phyloP scores from a whole-genome alignment of 768 basidiomycete genomes.

The Russula sp. region DNA sequence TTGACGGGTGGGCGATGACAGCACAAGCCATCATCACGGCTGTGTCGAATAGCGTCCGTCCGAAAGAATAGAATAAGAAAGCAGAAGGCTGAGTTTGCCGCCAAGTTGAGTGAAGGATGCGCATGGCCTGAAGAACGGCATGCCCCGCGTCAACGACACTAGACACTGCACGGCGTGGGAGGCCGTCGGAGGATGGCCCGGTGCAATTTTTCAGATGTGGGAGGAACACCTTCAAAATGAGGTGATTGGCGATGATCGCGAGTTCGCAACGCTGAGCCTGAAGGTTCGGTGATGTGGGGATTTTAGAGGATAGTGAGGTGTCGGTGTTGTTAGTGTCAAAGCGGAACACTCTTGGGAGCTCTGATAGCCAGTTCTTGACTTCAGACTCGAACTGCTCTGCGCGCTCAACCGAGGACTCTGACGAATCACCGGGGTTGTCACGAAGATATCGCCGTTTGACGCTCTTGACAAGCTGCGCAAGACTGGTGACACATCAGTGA shows the following conservation, averaged over 20 bases:
- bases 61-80: slow-evolving; percentile 54
- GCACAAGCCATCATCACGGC: slow-evolving; percentile 59
- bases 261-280: slow-evolving; percentile 54
- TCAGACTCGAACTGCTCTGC: slow-evolving; percentile 54
- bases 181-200: slow-evolving; percentile 27
- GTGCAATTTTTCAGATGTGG: slow-evolving; percentile 48
- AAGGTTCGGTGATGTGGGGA: slow-evolving; percentile 34
- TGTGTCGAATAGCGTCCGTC: slow-evolving; percentile 60
- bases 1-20: slow-evolving; percentile 46
- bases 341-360: slow-evolving; percentile 47
- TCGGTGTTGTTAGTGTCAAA: slow-evolving; percentile 36
- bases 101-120: slow-evolving; percentile 38
- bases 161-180: slow-evolving; percentile 48
- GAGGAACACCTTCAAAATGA: slow-evolving; percentile 60
- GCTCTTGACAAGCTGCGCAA: slow-evolving; percentile 57
- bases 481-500: slow-evolving; percentile 33
- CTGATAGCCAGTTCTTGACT: slow-evolving; percentile 46
- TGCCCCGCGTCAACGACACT: slow-evolving; percentile 64
- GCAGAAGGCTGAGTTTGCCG: slow-evolving; percentile 39
- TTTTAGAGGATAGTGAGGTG: slow-evolving; percentile 21
- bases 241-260: slow-evolving; percentile 50
- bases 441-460: slow-evolving; percentile 48
- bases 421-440: slow-evolving; percentile 32
- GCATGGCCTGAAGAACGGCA: slow-evolving; percentile 48
- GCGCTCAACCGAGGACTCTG: slow-evolving; percentile 50